Conservation (phyloP, 345 rosid species). For the Abelmoschus esculentus region DNA sequence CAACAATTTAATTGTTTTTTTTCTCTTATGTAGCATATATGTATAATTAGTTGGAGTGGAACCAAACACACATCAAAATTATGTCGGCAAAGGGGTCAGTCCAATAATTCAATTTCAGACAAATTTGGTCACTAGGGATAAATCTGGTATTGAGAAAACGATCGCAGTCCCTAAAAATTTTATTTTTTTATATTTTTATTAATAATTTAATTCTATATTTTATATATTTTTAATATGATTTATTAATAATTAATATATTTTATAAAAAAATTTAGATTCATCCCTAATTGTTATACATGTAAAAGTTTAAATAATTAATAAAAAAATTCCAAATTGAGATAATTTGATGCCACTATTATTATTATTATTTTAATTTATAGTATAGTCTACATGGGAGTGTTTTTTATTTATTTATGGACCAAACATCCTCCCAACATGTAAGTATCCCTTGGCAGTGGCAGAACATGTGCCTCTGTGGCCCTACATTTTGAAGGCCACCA, state of each 20-base stretch:
- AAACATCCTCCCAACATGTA: slow-evolving; percentile 17
- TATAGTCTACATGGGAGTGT: slow-evolving; percentile 3
- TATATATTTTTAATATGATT: no score
- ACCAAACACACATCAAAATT: background rate
- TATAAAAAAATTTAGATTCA: no score
- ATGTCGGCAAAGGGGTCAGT: slow-evolving; percentile 4
- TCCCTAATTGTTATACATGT: no score
- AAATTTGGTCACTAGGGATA: background rate
- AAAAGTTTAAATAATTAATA: background rate
- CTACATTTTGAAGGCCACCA: slow-evolving; percentile 30
- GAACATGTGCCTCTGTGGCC: slow-evolving; percentile 31
- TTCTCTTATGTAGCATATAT: no score
- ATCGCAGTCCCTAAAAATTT: no score
- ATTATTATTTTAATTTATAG: background rate
- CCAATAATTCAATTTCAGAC: background rate
- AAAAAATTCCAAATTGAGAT: no score
- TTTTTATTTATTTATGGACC: slow-evolving; percentile 5
- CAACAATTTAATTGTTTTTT: no score
- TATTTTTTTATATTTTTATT: no score
- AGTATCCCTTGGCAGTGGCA: background rate
- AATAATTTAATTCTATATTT: no score
- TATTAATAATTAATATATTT: no score
- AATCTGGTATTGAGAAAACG: no score
- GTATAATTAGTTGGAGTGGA: slow-evolving; percentile 1
- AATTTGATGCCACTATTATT: no score